These are phyloP conservation scores for Xylaria grammica DNA, from an alignment of 495 filamentous ascomycete species.

Conservation along the genomic window DNA sequence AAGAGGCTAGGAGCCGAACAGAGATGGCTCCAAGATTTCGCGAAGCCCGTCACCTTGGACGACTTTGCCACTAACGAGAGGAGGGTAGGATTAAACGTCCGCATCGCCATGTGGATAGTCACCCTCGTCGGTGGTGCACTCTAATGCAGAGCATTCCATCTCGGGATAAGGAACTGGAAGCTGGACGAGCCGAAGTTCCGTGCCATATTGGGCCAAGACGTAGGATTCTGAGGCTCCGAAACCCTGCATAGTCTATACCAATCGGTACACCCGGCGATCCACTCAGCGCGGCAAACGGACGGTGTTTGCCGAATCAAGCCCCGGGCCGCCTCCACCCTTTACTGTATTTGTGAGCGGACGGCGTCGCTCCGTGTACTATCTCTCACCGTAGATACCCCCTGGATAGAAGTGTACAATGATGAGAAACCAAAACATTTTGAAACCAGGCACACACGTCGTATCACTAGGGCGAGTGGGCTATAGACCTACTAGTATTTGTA, in stretches of 20 bases:
- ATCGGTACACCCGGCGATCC: not conserved
- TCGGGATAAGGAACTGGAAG: not conserved
- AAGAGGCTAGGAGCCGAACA: constrained; percentile 76
- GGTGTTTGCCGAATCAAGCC: not conserved
- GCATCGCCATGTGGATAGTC: constrained; percentile 90
- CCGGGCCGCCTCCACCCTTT: constrained; percentile 5
- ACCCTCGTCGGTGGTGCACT: constrained; percentile 72
- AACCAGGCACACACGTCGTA: not conserved
- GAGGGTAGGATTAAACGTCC: constrained; percentile 82
- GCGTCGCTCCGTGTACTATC: constrained; percentile 20
- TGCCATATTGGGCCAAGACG: constrained; percentile 9
- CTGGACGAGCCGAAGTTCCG: constrained; percentile 1
- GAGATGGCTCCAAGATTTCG: constrained; percentile 73
- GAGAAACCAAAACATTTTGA: not conserved
- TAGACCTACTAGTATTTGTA: not conserved
- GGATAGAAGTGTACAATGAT: constrained; percentile 20
- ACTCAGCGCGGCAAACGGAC: not conserved
- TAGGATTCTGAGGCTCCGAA: constrained; percentile 1
- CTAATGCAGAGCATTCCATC: constrained; percentile 34
- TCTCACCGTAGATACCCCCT: constrained; percentile 18
- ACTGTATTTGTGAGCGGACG: constrained; percentile 24
- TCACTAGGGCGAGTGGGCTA: not conserved
- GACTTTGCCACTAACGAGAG: constrained; percentile 82
- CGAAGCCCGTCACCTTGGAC: constrained; percentile 67
- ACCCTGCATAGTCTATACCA: not conserved